These are phyloP conservation scores for Tylopilus sp. DNA, from an alignment of 768 basidiomycete species.

Conservation along the genomic window DNA sequence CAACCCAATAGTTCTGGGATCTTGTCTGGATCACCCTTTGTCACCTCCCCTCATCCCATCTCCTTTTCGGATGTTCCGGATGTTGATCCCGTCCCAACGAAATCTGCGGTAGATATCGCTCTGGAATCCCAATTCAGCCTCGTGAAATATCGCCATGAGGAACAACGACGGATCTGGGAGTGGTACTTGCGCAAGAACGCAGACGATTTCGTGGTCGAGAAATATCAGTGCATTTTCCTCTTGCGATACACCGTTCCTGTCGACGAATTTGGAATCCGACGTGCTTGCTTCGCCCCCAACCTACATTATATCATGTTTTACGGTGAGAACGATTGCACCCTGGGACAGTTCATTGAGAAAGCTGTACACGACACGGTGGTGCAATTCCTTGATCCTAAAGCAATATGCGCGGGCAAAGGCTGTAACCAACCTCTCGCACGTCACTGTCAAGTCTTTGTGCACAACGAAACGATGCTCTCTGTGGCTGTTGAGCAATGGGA, in stretches of 20 bases:
- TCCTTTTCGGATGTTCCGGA: conserved; percentile 30
- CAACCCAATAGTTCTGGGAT: conserved; percentile 30
- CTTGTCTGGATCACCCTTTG: conserved; percentile 28
- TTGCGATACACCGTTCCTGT: conserved; percentile 79
- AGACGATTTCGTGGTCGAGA: conserved; percentile 87
- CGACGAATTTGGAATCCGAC: conserved; percentile 60
- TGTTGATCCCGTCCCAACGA: conserved; percentile 43
- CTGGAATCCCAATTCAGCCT: conserved; percentile 69
- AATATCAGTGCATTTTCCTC: conserved; percentile 86
- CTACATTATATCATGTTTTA: conserved; percentile 83
- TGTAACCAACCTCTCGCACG: conserved; percentile 78
- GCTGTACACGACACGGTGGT: conserved; percentile 64
- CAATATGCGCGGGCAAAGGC: conserved; percentile 77
- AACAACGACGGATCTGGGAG: conserved; percentile 89
- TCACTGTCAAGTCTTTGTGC: conserved; percentile 89
- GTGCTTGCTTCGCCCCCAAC: conserved; percentile 73
- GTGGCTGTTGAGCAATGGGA: conserved; percentile 90
- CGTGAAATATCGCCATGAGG: conserved; percentile 78
- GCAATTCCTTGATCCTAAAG: conserved; percentile 69
- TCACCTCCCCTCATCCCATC: conserved; percentile 32
- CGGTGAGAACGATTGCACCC: conserved; percentile 86
- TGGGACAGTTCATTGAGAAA: conserved; percentile 91
- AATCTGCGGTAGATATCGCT: conserved; percentile 65
- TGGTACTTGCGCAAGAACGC: conserved; percentile 88
- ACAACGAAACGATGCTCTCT: conserved; percentile 78